Evolutionary conservation across 148 eudicot genomes (phyloP).

Genomic region (Camellia japonica): DNA sequence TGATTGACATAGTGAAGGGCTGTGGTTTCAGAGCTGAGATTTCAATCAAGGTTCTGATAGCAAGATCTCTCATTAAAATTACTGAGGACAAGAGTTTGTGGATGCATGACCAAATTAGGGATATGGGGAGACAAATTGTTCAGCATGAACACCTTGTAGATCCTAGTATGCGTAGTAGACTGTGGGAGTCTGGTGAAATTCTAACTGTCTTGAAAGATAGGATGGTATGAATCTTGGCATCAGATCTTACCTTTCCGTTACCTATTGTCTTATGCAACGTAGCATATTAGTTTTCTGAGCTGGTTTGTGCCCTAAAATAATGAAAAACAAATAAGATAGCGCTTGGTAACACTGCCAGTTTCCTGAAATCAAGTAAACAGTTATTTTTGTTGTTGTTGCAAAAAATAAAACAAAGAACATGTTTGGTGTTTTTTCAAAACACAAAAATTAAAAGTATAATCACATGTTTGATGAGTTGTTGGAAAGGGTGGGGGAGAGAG

Average conservation of each 20-base stretch:
- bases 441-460: no score
- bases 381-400: no score
- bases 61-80: conserved; percentile 53
- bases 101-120: conserved; percentile 74
- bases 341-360: no score
- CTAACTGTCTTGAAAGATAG: conserved; percentile 26
- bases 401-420: no score
- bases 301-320: no score
- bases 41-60: conserved; percentile 35
- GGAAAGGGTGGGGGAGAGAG: no score
- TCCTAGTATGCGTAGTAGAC: conserved; percentile 44
- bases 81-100: conserved; percentile 26
- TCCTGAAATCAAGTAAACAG: no score
- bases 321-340: no score
- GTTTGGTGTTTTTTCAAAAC: no score
- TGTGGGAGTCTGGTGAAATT: conserved; percentile 47
- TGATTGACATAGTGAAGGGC: conserved; percentile 42
- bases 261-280: background rate
- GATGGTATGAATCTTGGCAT: conserved; percentile 31
- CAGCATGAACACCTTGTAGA: conserved; percentile 25
- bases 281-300: background rate
- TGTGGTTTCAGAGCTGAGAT: conserved; percentile 48
- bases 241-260: background rate
- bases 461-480: no score
- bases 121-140: conserved; percentile 73